A percentile compares a stretch with the other conserved stretches of the same genome.
Conservation (phyloP, 768 basidiomycete genomes). For the Pilatotrama ljubarskyi region DNA sequence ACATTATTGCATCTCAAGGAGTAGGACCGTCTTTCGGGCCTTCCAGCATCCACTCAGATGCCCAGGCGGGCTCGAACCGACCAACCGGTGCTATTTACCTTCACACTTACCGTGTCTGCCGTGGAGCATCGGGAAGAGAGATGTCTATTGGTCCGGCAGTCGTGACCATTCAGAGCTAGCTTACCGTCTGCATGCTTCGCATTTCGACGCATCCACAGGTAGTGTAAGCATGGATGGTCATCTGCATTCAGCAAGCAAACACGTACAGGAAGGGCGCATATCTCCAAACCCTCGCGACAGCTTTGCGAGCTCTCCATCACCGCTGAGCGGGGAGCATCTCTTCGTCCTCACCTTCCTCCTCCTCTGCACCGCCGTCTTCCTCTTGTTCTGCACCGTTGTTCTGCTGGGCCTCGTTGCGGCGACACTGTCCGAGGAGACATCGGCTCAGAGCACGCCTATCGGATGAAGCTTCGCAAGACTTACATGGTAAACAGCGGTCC, state of each 20-base stretch:
- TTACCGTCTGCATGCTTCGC: background rate
- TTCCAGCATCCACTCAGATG: too few relatives aligned
- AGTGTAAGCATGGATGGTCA: conserved; percentile 22
- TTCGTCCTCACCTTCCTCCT: conserved; percentile 18
- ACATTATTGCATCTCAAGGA: background rate
- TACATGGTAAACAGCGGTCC: conserved; percentile 85
- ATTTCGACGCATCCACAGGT: conserved; percentile 9
- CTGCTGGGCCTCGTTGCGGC: conserved; percentile 13
- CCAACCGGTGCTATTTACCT: too few relatives aligned
- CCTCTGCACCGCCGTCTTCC: conserved; percentile 3
- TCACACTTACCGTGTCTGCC: too few relatives aligned
- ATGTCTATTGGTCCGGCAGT: background rate
- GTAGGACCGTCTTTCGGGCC: too few relatives aligned
- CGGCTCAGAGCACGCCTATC: background rate
- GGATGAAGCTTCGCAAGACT: conserved; percentile 24
- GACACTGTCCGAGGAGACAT: conserved; percentile 3
- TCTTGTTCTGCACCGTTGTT: conserved; percentile 27
- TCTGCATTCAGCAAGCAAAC: conserved; percentile 12
- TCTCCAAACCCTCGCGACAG: background rate
- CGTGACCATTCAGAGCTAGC: background rate
- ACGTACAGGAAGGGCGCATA: conserved; percentile 13
- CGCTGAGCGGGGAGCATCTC: conserved; percentile 26
- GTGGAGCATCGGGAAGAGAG: too few relatives aligned
- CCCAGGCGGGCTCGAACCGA: too few relatives aligned
- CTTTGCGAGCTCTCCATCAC: background rate